Base-by-base conservation (phyloP, 352 stramenopile genomes). In the Proteromonas lacertae region DNA sequence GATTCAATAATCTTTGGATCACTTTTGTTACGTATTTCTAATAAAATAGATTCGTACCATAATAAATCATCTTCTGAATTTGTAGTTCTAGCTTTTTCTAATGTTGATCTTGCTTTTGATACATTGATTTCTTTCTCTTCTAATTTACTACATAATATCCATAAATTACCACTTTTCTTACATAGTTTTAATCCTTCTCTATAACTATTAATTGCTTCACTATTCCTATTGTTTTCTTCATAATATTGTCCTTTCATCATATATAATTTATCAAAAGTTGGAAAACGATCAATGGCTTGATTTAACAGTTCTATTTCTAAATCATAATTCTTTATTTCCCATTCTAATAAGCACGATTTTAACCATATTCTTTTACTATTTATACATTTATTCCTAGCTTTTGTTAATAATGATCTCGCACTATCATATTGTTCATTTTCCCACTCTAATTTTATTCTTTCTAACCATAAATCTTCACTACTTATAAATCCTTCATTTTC, bases 361-460 rank as follows among this genome's bases (percentile, higher is more conserved):
- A 96, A 84, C 64, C 71, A 95, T 14, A 95, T 77, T 36, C 80
- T 62, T 1, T 64, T 59, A 0, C 75, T 87, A 16, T 70, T 64
- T n/a, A n/a, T n/a, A 2, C 73, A 76, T 41, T 75, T 56, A 12
- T 66, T 52, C 31, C 61, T 53, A 0, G 62, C 64, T 40, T 63
- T 54, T 25, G 52, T 41, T 9, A 81, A 50, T 30, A 78, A 43
- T 12, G 68, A 50, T 23, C 64, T 45, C 4, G 83, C 86, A 9
- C 81, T 54, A 33, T 89, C 69, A n/a, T 78, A 67, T 47, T 93
- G 73, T 38, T 82, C 76, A 40, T 84, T 93, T 53, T 96, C 83
- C 75, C 77, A 93, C 55, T 98, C 84, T 1, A 98, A 56, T 50
- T 96, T 96, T 12, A 92, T 67, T 5, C 79, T 80, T 3, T 84